Base-by-base conservation (phyloP, 2,329 filamentous ascomycete species). In the Claviceps monticola region DNA sequence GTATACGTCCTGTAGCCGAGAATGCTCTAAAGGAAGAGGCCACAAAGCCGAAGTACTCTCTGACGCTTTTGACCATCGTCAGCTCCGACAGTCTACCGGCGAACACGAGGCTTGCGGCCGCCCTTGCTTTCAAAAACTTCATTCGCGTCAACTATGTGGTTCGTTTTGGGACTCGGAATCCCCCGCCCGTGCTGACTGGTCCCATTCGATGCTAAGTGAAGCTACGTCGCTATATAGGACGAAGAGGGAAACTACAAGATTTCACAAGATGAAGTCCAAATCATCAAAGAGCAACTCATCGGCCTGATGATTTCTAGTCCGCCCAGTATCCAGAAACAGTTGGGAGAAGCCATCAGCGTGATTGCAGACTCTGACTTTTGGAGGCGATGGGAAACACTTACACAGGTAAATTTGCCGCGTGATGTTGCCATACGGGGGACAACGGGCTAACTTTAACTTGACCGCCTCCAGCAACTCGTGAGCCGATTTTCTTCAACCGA, bases 321-420 rank as follows among this genome's bases (percentile, higher is more conserved):
- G 4, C 68, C 86, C 17, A 84, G 82, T 54, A 86, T 98, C 57
- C 94, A 97, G 71, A 82, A 88, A 55, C 93, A 98, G 71, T 79
- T 98, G 39, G 93, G 93, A 59, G 93, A 97, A 65, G 90, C 93
- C 56, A 94, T 97, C 67, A 96, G 91, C 70, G 82, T 94, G 60
- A 97, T 98, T 62, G 93, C 93, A 55, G 91, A 97, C 69, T 97
- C 90, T 59, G 93, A 98, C 67, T 98, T 98, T 69, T 98, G 86
- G 84, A 77, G 86, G 68, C 79, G 86, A 62, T 98, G 93, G 93
- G 86, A 97, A 63, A 95, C 90, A n/a, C 76, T 98, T 54, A 90
- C 95, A 29, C 80, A 86, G 72, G 84, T 86, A 68, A 34, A 34
- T 11, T 47, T 21, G 37, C 17, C 13, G 9, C 11, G n/a, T n/a